Base-by-base conservation (phyloP, 1,139 yeast species). In the Blastobotrys ciferrii region DNA sequence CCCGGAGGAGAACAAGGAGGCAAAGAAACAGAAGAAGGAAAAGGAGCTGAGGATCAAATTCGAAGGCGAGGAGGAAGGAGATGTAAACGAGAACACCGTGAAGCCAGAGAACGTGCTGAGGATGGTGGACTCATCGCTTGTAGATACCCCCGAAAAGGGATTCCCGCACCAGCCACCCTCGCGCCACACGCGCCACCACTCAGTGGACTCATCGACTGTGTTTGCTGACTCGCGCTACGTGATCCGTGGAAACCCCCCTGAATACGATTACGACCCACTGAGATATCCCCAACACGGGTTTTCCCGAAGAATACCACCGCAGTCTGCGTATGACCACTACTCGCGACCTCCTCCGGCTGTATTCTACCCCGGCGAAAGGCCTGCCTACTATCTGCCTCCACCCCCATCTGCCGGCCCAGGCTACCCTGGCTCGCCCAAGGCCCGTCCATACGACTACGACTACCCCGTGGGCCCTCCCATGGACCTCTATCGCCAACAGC, bases 111-210 rank as follows among this genome's bases (percentile, higher is more conserved):
- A 66, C 28, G 68, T 70, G 20, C 54, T 70, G 48, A 55, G 74
- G 45, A 66, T 70, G 70, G 72, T 70, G 6, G 74, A 70, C 48
- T 61, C 64, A 6, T 67, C 72, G 15, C 56, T 70, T 14, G 67
- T 70, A 6, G 69, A 67, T 41, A 66, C 69, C 17, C 70, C 72
- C 0, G 68, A 62, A 41, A 53, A 49, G 18, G 42, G 33, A 28
- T 32, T 36, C 11, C 45, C 39, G 12, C 42, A 48, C 6, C 50
- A 46, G 14, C 47, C 30, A 14, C 17, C 30, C 31, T 14, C 11
- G 28, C 45, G 32, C 13, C 30, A 19, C 13, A 30, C 18, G 25
- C 31, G 13, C 13, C 41, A 18, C 28, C 45, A 38, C 9, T 20
- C 42, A 12, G 18, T 18, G 7, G 31, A 19, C 14, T 13, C 17